A percentile compares a stretch with the other conserved stretches of the same genome.
phyloP scores from a whole-genome alignment of 495 filamentous ascomycete species.

The Aspergillus funiculosus region DNA sequence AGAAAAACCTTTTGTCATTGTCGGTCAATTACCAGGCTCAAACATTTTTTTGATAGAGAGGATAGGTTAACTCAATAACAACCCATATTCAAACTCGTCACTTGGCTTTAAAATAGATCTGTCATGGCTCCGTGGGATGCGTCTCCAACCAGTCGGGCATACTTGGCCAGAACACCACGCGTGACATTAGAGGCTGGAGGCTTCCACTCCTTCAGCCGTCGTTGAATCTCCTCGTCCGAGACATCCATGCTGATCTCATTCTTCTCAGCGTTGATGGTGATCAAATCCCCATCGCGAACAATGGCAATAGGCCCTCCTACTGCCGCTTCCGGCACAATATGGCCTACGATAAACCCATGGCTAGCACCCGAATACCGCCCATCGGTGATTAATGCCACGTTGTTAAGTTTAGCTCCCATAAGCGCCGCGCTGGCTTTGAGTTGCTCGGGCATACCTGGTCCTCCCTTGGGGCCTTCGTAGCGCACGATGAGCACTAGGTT shows the following conservation, averaged over 20 bases:
- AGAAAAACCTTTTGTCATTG: no score
- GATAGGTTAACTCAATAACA: no score
- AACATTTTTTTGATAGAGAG: no score
- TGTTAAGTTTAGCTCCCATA: conserved; percentile 85
- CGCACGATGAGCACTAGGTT: conserved; percentile 91
- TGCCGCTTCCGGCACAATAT: conserved; percentile 88
- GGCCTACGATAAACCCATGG: conserved; percentile 94
- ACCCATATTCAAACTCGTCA: neutral
- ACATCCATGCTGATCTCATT: conserved; percentile 75
- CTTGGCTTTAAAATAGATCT: conserved; percentile 36
- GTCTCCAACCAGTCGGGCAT: conserved; percentile 68
- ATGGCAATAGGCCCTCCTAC: conserved; percentile 77
- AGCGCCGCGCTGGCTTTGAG: conserved; percentile 82
- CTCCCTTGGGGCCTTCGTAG: conserved; percentile 93
- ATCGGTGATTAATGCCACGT: conserved; percentile 90
- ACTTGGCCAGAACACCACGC: conserved; percentile 86
- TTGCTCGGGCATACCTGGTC: conserved; percentile 98
- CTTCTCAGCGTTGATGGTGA: conserved; percentile 79
- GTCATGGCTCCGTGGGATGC: conserved; percentile 64
- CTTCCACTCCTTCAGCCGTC: conserved; percentile 65
- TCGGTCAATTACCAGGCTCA: no score
- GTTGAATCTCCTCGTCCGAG: conserved; percentile 64
- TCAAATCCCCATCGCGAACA: conserved; percentile 71
- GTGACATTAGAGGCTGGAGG: conserved; percentile 68
- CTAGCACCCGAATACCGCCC: conserved; percentile 85